Percentiles rank a stretch among this genome's conserved stretches.
phyloP scores from a whole-genome alignment of 169 alveolate species.

The Plasmodium falciparum region DNA sequence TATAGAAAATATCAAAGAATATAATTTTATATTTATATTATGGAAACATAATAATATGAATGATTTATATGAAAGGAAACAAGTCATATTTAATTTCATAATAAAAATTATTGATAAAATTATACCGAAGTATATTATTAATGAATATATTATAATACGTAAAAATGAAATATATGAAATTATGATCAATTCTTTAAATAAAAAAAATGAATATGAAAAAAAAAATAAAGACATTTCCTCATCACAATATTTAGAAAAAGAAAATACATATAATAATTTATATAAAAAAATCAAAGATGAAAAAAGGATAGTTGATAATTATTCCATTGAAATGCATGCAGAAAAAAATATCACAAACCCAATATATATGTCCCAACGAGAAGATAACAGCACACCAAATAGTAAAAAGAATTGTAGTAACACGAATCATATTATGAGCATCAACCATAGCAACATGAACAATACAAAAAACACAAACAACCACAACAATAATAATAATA shows the following conservation, averaged over 20 bases:
- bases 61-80: slow-evolving; percentile 61
- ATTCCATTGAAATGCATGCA: background rate
- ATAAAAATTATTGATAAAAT: slow-evolving; percentile 47
- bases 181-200: slow-evolving; percentile 10
- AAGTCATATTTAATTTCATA: slow-evolving; percentile 36
- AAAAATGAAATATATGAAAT: slow-evolving; percentile 41
- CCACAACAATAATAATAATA: background rate
- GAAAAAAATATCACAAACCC: background rate
- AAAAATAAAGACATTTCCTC: background rate
- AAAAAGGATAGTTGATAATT: background rate
- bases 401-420: background rate
- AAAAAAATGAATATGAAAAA: background rate
- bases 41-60: slow-evolving; percentile 8
- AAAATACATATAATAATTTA: background rate
- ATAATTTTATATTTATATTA: slow-evolving; percentile 42
- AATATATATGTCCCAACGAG: background rate
- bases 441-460: background rate
- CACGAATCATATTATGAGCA: background rate
- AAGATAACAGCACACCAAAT: background rate
- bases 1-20: slow-evolving; percentile 46
- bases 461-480: too few species aligned
- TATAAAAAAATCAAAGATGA: background rate
- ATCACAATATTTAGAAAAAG: background rate
- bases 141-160: slow-evolving; percentile 41
- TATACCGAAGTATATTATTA: slow-evolving; percentile 27